Evolutionary conservation across 768 basidiomycete species (phyloP).

Genomic region (Lentinula aciculospora): DNA sequence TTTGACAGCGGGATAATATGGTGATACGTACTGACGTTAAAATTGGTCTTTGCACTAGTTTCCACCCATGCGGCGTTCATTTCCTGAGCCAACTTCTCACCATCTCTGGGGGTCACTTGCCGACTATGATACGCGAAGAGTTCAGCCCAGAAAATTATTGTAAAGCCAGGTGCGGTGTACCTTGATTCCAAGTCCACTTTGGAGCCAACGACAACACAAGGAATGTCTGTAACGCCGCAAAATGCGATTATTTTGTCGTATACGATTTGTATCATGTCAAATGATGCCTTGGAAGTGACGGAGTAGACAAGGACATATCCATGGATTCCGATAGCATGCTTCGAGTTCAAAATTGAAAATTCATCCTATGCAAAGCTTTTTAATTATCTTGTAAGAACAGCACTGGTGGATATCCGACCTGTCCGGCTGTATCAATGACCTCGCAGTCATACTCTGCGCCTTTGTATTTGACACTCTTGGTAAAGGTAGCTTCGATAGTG

Average conservation of each 20-base stretch:
- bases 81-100: constrained; percentile 64
- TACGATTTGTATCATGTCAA: constrained; percentile 91
- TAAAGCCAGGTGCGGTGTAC: constrained; percentile 36
- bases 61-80: constrained; percentile 81
- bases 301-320: constrained; percentile 97
- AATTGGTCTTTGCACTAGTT: constrained; percentile 81
- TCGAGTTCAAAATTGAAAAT: constrained; percentile 88
- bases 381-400: background rate
- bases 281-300: constrained; percentile 82
- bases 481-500: constrained; percentile 86
- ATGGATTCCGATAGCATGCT: constrained; percentile 95
- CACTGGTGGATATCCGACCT: constrained; percentile 44
- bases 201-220: constrained; percentile 92
- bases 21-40: constrained; percentile 75
- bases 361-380: constrained; percentile 64
- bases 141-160: constrained; percentile 3
- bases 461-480: constrained; percentile 81
- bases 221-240: constrained; percentile 76
- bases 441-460: constrained; percentile 93
- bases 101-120: constrained; percentile 73
- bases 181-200: constrained; percentile 78
- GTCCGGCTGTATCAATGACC: constrained; percentile 97
- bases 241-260: constrained; percentile 93
- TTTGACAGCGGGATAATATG: background rate
- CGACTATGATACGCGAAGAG: constrained; percentile 32